phyloP scores from a whole-genome alignment of 768 basidiomycete species.

The Mycena indigotica region DNA sequence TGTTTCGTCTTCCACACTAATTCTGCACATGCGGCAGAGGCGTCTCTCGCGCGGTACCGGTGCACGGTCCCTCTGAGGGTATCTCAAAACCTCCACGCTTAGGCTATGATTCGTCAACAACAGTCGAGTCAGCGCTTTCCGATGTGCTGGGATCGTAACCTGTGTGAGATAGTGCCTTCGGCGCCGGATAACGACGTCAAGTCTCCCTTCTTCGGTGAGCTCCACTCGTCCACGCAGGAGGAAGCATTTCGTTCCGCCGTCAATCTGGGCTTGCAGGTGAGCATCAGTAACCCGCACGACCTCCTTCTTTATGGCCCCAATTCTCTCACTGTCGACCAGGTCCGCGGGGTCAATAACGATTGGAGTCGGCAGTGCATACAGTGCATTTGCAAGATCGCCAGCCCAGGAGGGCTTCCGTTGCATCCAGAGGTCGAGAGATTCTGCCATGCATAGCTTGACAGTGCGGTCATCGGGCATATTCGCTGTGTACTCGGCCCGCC shows the following conservation, averaged over 20 bases:
- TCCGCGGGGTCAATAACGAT: not conserved
- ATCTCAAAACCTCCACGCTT: too few species aligned
- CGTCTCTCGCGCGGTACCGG: too few species aligned
- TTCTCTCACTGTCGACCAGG: not conserved
- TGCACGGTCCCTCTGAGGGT: too few species aligned
- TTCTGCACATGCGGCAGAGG: too few species aligned
- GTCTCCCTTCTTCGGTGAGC: not conserved
- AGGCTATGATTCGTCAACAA: too few species aligned
- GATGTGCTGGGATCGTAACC: too few species aligned
- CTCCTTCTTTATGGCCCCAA: not conserved
- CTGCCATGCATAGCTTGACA: not conserved
- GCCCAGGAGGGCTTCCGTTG: conserved; percentile 3
- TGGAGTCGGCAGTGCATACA: not conserved
- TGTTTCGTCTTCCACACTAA: too few species aligned
- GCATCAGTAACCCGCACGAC: not conserved
- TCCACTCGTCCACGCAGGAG: conserved; percentile 5
- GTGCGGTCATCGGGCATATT: not conserved
- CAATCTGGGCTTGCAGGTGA: conserved; percentile 1
- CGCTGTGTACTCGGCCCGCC: conserved; percentile 3
- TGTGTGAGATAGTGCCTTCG: too few species aligned
- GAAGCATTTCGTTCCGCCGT: not conserved
- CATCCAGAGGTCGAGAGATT: not conserved
- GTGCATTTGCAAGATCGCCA: not conserved
- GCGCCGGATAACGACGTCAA: too few species aligned
- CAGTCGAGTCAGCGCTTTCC: too few species aligned